phyloP scores from a whole-genome alignment of 352 stramenopile genomes.

The Pythium rhizo-oryzae region DNA sequence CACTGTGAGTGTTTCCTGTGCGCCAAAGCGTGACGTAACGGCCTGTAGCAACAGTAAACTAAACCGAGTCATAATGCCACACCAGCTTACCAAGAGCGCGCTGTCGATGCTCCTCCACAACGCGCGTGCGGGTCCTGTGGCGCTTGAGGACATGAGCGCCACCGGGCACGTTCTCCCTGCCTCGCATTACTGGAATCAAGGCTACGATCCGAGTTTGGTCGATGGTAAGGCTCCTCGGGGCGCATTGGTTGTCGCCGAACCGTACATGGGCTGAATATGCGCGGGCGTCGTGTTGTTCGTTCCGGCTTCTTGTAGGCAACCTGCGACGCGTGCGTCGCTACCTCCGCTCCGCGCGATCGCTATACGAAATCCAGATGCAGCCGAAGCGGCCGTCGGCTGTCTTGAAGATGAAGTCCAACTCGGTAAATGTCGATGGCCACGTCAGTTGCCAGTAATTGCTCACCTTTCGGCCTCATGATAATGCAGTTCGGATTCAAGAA shows the following conservation, averaged over 20 bases:
- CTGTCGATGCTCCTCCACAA: slow-evolving; percentile 12
- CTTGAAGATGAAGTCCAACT: slow-evolving; percentile 72
- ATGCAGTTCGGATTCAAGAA: slow-evolving; percentile 69
- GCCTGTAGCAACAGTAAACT: no score
- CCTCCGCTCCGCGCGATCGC: slow-evolving; percentile 52
- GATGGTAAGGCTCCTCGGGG: slow-evolving; percentile 17
- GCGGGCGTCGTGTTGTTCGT: background rate
- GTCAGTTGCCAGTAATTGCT: background rate
- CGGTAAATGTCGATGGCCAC: slow-evolving; percentile 26
- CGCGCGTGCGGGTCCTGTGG: background rate
- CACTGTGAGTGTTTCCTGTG: slow-evolving; percentile 8
- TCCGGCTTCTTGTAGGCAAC: slow-evolving; percentile 44
- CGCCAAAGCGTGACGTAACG: background rate
- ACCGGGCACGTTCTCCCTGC: slow-evolving; percentile 12
- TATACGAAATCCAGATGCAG: slow-evolving; percentile 81
- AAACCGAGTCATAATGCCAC: background rate
- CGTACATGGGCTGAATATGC: background rate
- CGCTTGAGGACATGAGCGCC: slow-evolving; percentile 25
- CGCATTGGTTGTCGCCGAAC: no score
- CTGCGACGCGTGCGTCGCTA: slow-evolving; percentile 59
- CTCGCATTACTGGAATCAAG: slow-evolving; percentile 29
- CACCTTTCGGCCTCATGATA: background rate
- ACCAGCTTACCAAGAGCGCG: slow-evolving; percentile 2
- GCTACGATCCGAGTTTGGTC: slow-evolving; percentile 21
- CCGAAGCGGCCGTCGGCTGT: slow-evolving; percentile 74